Percentiles rank a stretch among this genome's conserved stretches.
phyloP scores from a whole-genome alignment of 2,329 filamentous ascomycete genomes.

The Fusarium abutilonis region DNA sequence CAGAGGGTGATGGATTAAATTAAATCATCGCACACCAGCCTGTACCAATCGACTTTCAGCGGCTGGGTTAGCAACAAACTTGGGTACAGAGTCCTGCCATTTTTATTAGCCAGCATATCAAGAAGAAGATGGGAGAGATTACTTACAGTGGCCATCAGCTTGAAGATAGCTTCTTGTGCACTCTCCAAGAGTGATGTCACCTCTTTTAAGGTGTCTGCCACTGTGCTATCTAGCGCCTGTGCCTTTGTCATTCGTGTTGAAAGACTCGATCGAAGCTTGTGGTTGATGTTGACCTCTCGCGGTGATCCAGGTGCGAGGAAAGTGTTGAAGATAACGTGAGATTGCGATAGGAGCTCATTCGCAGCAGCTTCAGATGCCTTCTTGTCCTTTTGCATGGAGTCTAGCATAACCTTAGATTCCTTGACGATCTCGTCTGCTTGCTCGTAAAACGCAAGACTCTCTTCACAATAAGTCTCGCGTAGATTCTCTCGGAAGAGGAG shows the following conservation, averaged over 20 bases:
- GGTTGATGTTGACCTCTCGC: constrained; percentile 97
- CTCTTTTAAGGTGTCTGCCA: constrained; percentile 90
- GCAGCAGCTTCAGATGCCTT: constrained; percentile 78
- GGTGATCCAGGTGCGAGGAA: constrained; percentile 95
- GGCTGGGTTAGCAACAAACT: constrained; percentile 70
- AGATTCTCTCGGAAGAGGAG: constrained; percentile 94
- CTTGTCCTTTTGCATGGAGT: constrained; percentile 69
- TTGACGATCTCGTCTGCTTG: constrained; percentile 89
- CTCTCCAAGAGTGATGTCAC: constrained; percentile 91
- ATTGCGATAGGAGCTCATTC: constrained; percentile 92
- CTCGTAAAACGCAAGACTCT: constrained; percentile 94
- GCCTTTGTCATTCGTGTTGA: constrained; percentile 97
- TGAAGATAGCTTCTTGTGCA: constrained; percentile 94
- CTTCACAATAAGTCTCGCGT: constrained; percentile 93
- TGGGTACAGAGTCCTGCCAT: constrained; percentile 73
- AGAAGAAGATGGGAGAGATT: constrained; percentile 5
- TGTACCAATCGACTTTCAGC: constrained; percentile 31
- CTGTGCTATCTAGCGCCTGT: constrained; percentile 88
- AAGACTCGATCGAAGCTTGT: constrained; percentile 90
- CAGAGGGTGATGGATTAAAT: not conserved
- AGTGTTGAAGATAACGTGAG: constrained; percentile 98
- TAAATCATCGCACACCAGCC: constrained; percentile 32
- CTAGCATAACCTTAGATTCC: constrained; percentile 69
- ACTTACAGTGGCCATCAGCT: constrained; percentile 97
- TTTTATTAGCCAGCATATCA: constrained; percentile 36